These are phyloP conservation scores for Pochonia chlamydosporia DNA, from an alignment of 2,329 filamentous ascomycete genomes.

Conservation along the genomic window DNA sequence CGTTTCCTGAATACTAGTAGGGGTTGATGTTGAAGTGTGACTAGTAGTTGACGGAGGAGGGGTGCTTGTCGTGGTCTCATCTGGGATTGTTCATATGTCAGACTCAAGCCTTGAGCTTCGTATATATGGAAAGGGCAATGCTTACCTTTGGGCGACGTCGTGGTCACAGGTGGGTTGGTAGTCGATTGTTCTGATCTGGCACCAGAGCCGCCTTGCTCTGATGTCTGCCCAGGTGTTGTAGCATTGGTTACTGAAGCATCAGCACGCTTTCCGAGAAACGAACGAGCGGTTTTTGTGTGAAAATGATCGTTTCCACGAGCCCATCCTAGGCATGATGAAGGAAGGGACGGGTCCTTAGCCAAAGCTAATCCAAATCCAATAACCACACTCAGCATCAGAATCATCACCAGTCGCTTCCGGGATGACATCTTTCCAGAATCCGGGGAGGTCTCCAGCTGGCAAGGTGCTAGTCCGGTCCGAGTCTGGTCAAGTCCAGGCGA, in stretches of 20 bases:
- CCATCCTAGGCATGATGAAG: conserved; percentile 3
- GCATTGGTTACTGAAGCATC: conserved; percentile 1
- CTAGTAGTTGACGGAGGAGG: neutral
- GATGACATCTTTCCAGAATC: conserved; percentile 12
- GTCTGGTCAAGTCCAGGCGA: conserved; percentile 3
- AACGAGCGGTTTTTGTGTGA: conserved; percentile 1
- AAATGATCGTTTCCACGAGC: neutral
- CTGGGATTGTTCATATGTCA: no score
- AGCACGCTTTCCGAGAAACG: conserved; percentile 5
- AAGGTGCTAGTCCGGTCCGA: neutral
- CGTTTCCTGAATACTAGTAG: neutral
- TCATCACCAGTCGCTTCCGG: conserved; percentile 10
- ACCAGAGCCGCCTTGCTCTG: neutral
- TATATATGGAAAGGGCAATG: neutral
- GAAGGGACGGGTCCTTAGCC: conserved; percentile 1
- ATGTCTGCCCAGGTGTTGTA: neutral
- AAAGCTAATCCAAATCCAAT: conserved; percentile 18
- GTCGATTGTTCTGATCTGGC: neutral
- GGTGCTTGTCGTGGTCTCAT: neutral
- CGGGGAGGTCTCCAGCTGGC: neutral
- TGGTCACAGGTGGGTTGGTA: neutral
- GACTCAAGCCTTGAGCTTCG: neutral
- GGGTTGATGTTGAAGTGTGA: neutral
- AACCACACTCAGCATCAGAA: conserved; percentile 19
- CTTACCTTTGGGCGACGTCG: conserved; percentile 2